Base-by-base conservation (phyloP, 257 asterid species). In the Solanum tarapatanum region DNA sequence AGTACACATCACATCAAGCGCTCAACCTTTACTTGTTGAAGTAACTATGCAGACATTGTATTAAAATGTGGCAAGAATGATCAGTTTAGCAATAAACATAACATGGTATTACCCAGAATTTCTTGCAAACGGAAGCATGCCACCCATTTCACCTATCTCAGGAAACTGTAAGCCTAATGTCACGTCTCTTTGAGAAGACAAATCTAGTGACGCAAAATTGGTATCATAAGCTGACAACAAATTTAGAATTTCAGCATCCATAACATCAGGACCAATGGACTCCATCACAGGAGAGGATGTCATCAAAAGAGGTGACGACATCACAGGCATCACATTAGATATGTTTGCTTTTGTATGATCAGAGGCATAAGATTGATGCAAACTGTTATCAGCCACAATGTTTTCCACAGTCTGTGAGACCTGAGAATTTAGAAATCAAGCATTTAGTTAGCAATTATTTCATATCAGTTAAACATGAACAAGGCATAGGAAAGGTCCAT, bases 41-140 rank as follows among this genome's bases (percentile, higher is more conserved):
- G 74, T 13, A 37, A 32, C n/a, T 77, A 60, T 68, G 77, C 26
- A n/a, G 35, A 41, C 14, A 24, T 24, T 24, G 37, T n/a, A 77
- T 24, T 8, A 77, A 77, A 77, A 77, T n/a, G 35, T 43, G 33
- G 64, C 6, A 23, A 37, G 39, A 76, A 37, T 76, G 39, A 75
- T 84, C 21, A 66, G 43, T 24, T 62, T 33, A 66, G 14, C 23
- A 88, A 73, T 43, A 39, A 83, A 86, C 30, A 58, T 45, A n/a
- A 69, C 30, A 83, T 28, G 55, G 11, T 35, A 83, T 87, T 89
- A 93, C 95, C 93, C 45, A 11, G 85, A 87, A 86, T 72, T 86
- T 89, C 90, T 86, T 28, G 90, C 83, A 64, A 89, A 39, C 8
- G 93, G 88, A 83, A 86, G 74, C 87, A 69, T 17, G 28, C 76